phyloP scores from a whole-genome alignment of 306 rosid genomes.

The Chamaecrista fasciculata region DNA sequence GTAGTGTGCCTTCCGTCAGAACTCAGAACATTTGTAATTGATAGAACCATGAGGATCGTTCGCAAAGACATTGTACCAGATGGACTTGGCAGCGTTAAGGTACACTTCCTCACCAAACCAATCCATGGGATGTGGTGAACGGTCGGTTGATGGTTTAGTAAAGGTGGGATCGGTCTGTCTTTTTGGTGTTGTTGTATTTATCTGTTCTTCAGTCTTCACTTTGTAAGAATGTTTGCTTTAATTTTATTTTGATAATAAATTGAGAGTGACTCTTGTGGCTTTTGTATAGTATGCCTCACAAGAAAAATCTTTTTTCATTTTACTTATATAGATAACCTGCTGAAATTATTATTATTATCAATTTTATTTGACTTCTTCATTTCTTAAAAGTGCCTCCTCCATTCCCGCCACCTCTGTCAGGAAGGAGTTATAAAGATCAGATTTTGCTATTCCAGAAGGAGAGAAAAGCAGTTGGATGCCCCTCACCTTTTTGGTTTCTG shows the following conservation, averaged over 20 bases:
- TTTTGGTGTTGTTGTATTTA: conserved; percentile 11
- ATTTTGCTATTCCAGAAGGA: conserved; percentile 49
- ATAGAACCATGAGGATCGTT: conserved; percentile 65
- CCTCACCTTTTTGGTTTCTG: conserved; percentile 69
- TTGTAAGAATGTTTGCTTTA: conserved; percentile 12
- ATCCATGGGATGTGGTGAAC: no score
- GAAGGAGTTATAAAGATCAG: conserved; percentile 73
- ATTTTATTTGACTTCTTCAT: conserved; percentile 46
- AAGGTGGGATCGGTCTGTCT: no score
- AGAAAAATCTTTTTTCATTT: neutral
- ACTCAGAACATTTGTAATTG: neutral
- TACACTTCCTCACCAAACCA: conserved; percentile 9
- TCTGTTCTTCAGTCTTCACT: conserved; percentile 17
- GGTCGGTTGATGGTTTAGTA: no score
- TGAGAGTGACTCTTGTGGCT: conserved; percentile 13
- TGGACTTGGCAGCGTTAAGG: conserved; percentile 98
- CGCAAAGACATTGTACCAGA: conserved; percentile 56
- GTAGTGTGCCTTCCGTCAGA: neutral
- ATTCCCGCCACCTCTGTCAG: conserved; percentile 86
- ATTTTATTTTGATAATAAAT: conserved; percentile 21
- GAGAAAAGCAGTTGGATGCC: conserved; percentile 79
- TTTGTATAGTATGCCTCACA: neutral
- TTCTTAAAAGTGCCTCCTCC: conserved; percentile 92
- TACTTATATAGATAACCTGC: conserved; percentile 20
- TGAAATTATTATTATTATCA: conserved; percentile 33